phyloP scores from a whole-genome alignment of 305 asterid genomes.

The Fraxinus albicans region DNA sequence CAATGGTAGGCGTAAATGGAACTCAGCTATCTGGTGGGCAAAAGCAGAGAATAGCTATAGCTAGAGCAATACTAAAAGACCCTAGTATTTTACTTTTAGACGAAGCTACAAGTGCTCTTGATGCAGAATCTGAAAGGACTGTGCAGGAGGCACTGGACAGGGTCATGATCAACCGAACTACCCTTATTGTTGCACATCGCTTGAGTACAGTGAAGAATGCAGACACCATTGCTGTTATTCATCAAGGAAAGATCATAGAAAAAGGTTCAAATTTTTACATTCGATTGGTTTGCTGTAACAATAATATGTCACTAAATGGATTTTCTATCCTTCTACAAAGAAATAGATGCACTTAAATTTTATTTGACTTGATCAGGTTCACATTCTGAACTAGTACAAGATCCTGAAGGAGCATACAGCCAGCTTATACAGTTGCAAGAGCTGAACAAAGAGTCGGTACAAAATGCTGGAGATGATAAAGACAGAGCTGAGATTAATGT shows the following conservation, averaged over 20 bases:
- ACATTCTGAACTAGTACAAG: slow-evolving; percentile 46
- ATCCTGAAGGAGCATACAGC: slow-evolving; percentile 52
- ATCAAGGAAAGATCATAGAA: slow-evolving; percentile 55
- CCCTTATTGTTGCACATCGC: slow-evolving; percentile 68
- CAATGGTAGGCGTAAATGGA: slow-evolving; percentile 60
- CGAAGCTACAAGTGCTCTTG: slow-evolving; percentile 77
- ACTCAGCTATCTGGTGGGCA: slow-evolving; percentile 71
- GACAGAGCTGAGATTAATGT: slow-evolving; percentile 14
- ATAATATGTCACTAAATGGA: background rate
- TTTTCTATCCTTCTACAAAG: background rate
- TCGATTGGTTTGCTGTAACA: background rate
- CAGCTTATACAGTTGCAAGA: slow-evolving; percentile 55
- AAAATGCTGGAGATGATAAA: background rate
- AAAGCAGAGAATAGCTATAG: slow-evolving; percentile 69
- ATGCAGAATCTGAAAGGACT: slow-evolving; percentile 55
- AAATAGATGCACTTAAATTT: background rate
- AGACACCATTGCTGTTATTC: slow-evolving; percentile 53
- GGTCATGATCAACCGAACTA: slow-evolving; percentile 53
- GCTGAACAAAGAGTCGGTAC: slow-evolving; percentile 14
- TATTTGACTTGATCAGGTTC: slow-evolving; percentile 38
- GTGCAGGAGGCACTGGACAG: slow-evolving; percentile 57
- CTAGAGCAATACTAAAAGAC: slow-evolving; percentile 62
- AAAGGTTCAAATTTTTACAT: slow-evolving; percentile 37
- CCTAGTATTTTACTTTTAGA: slow-evolving; percentile 57
- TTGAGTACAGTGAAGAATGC: slow-evolving; percentile 63